These are phyloP conservation scores for Sanghuangporus sanghuang DNA, from an alignment of 1,284 basidiomycete species.

Conservation along the genomic window DNA sequence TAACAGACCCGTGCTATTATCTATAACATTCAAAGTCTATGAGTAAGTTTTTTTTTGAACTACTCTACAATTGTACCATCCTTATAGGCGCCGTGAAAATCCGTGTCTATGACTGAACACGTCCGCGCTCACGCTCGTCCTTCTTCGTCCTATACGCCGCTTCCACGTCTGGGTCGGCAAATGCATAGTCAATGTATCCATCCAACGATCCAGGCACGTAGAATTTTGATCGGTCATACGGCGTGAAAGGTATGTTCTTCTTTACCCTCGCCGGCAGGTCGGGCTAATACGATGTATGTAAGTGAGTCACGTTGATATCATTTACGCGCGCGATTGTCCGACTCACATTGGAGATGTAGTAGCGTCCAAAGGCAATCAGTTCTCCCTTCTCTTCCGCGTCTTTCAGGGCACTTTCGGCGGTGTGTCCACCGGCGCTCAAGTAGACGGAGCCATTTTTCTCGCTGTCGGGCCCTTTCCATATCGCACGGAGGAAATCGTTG, in stretches of 20 bases:
- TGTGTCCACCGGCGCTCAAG: constrained; percentile 32
- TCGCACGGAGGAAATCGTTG: constrained; percentile 26
- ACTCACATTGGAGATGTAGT: constrained; percentile 42
- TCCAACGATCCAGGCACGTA: constrained; percentile 7
- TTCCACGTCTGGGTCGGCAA: constrained; percentile 13
- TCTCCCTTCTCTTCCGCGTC: constrained; percentile 29
- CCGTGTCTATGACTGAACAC: too few relatives aligned
- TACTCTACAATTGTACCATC: too few relatives aligned
- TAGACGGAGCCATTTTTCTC: too few relatives aligned
- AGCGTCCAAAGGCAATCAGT: constrained; percentile 42
- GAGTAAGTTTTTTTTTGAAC: too few relatives aligned
- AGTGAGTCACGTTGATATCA: too few relatives aligned
- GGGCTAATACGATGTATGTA: too few relatives aligned
- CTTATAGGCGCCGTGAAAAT: too few relatives aligned
- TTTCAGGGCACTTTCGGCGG: constrained; percentile 25
- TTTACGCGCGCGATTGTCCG: too few relatives aligned
- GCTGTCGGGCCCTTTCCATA: too few relatives aligned
- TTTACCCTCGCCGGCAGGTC: constrained; percentile 15
- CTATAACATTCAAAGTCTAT: too few relatives aligned
- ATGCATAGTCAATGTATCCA: constrained; percentile 17
- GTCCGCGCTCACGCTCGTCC: neutral
- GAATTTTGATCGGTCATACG: constrained; percentile 16
- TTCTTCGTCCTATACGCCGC: neutral
- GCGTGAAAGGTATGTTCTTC: constrained; percentile 13
- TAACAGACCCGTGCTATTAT: too few relatives aligned